Base-by-base conservation (phyloP, 805 yeast species). In the Naumovozyma castellii region DNA sequence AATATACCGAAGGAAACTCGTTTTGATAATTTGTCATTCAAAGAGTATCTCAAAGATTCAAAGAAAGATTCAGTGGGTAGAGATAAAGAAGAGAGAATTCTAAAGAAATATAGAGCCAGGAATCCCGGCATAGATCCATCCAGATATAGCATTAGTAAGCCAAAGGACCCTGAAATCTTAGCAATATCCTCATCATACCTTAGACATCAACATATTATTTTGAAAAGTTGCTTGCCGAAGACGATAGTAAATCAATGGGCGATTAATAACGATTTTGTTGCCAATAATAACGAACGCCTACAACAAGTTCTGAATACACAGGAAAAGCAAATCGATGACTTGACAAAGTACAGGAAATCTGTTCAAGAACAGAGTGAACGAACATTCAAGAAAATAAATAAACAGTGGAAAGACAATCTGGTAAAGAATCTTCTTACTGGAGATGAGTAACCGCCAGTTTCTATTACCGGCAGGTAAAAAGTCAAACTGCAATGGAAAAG, bases 361-460 rank as follows among this genome's bases (percentile, higher is more conserved):
- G 50, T 66, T 36, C 78, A 77, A 54, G 22, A 48, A 3, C 65
- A 69, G 14, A 68, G 62, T 38, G 61, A 63, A 45, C 74, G 76
- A 0, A 63, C 67, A 18, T 53, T 69, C 40, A 67, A 66, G 25
- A 71, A 70, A 42, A 57, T 75, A 39, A 54, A 61, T n/a, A 61
- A 65, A 8, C 60, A 73, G 47, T 76, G 83, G 81, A 61, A 58
- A 34, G 73, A 71, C 5, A 72, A 69, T 18, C 54, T 77, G 19
- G 61, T 64, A 36, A 59, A 60, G 35, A 29, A 29, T 13, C 14
- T 29, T 29, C 15, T 29, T 10, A 10, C 9, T 22, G 27, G 10
- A 10, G 10, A 22, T n/a, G n/a, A n/a, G n/a, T n/a, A n/a, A n/a
- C n/a, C n/a, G n/a, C n/a, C n/a, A n/a, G n/a, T n/a, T n/a, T n/a